Percentiles rank a stretch among this genome's conserved stretches.
phyloP scores from a whole-genome alignment of 1,284 basidiomycete genomes.

The Apiotrichum siamense region DNA sequence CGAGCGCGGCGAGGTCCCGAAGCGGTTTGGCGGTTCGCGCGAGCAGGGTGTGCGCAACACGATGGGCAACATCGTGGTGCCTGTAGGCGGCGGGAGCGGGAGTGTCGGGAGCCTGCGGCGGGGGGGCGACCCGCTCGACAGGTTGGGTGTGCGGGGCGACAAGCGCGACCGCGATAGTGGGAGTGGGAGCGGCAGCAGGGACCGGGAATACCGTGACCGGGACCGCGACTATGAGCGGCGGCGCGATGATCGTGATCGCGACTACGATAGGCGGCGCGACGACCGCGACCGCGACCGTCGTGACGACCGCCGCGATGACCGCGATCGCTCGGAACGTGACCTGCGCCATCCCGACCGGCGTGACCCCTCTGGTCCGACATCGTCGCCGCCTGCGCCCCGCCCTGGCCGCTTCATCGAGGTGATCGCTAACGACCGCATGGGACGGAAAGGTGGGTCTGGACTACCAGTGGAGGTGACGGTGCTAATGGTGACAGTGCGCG shows the following conservation, averaged over 20 bases:
- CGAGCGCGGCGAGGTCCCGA: constrained; percentile 38
- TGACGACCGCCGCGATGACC: constrained; percentile 10
- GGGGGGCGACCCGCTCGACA: constrained; percentile 34
- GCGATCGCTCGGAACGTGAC: background rate
- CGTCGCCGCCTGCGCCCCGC: constrained; percentile 8
- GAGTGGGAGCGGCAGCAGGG: constrained; percentile 1
- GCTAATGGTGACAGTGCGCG: constrained; percentile 58
- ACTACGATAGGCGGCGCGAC: constrained; percentile 8
- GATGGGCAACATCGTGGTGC: constrained; percentile 29
- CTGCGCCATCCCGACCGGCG: constrained; percentile 3
- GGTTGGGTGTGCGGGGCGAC: constrained; percentile 23
- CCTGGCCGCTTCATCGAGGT: constrained; percentile 58
- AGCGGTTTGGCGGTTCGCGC: constrained; percentile 39
- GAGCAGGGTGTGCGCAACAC: constrained; percentile 44
- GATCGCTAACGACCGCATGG: constrained; percentile 93
- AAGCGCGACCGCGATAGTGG: constrained; percentile 16
- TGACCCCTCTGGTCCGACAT: background rate
- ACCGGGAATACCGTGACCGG: constrained; percentile 4
- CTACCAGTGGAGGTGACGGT: background rate
- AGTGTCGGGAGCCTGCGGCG: constrained; percentile 33
- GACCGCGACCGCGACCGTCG: constrained; percentile 10
- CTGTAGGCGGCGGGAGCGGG: constrained; percentile 8
- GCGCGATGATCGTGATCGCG: constrained; percentile 14
- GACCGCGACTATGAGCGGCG: constrained; percentile 13
- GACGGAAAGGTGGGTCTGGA: constrained; percentile 70